Percentiles rank a stretch among this genome's conserved stretches.
phyloP scores from a whole-genome alignment of 768 basidiomycete genomes.

The Suillus clintonianus region DNA sequence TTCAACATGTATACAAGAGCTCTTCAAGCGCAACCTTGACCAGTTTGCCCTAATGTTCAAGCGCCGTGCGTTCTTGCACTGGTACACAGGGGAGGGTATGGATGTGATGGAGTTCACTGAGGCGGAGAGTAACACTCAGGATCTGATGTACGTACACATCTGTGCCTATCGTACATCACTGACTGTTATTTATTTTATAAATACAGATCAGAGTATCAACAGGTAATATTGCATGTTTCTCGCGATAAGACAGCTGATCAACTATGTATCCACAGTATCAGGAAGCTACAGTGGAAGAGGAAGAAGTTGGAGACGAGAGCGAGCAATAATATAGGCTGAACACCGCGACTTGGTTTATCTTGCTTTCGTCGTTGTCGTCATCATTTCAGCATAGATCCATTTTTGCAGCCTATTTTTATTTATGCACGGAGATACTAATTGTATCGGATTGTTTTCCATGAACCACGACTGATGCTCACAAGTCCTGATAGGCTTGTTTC shows the following conservation, averaged over 20 bases:
- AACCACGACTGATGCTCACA: neutral
- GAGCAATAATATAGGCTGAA: slow-evolving; percentile 28
- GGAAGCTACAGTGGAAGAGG: slow-evolving; percentile 54
- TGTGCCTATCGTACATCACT: slow-evolving; percentile 2
- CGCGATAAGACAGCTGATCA: neutral
- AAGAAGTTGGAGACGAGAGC: slow-evolving; percentile 30
- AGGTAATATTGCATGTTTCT: slow-evolving; percentile 42
- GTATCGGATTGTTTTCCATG: neutral
- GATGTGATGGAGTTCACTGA: slow-evolving; percentile 82
- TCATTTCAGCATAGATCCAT: neutral
- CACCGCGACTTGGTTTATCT: neutral
- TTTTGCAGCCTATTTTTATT: neutral
- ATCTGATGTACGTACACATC: slow-evolving; percentile 68
- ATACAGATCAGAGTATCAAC: slow-evolving; percentile 86
- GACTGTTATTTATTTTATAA: slow-evolving; percentile 8
- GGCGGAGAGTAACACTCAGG: slow-evolving; percentile 80
- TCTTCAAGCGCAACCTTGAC: slow-evolving; percentile 73
- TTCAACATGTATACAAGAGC: slow-evolving; percentile 82
- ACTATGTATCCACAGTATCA: slow-evolving; percentile 49
- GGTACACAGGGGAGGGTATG: slow-evolving; percentile 93
- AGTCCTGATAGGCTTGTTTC: neutral
- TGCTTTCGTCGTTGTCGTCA: neutral
- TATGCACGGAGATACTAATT: neutral
- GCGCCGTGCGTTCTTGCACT: slow-evolving; percentile 84
- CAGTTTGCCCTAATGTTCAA: slow-evolving; percentile 85